Base-by-base conservation (phyloP, 768 basidiomycete genomes). In the Termitomyces sp. region DNA sequence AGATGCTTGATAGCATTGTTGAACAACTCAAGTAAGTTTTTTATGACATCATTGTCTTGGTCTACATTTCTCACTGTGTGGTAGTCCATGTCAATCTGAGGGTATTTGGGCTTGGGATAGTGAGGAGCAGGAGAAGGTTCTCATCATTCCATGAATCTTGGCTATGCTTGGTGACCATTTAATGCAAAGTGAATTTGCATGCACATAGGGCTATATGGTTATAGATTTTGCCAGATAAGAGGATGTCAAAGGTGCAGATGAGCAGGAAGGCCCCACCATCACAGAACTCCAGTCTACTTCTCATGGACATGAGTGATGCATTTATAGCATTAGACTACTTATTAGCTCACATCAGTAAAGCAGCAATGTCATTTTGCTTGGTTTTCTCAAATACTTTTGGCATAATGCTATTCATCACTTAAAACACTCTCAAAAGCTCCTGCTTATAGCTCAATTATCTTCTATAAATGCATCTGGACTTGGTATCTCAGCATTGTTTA, bases 1-100 rank as follows among this genome's bases (percentile, higher is more conserved):
- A 76, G 56, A 73, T 75, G 70, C 51, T 73, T 2, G 42, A 44
- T 11, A 9, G 42, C 1, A 44, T 44, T 20, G n/a, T 44, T 0
- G 42, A 20, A 44, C 42, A 44, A 11, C n/a, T 44, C 0, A 8
- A 44, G 42, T 44, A n/a, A 20, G 42, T 44, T 15, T n/a, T n/a
- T n/a, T n/a, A n/a, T n/a, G n/a, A n/a, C n/a, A n/a, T n/a, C n/a
- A n/a, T n/a, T n/a, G n/a, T n/a, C n/a, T n/a, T n/a, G n/a, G n/a
- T n/a, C n/a, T n/a, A n/a, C n/a, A n/a, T n/a, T n/a, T n/a, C n/a
- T n/a, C n/a, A n/a, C n/a, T n/a, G n/a, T n/a, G n/a, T n/a, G n/a
- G n/a, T n/a, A n/a, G n/a, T n/a, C n/a, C n/a, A n/a, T n/a, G 36
- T 37, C 36, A 37, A 37, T 4, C 12, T 9, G 4, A 13, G 12